Conservation (phyloP, 1,284 basidiomycete genomes). For the Ganoderma boninense region DNA sequence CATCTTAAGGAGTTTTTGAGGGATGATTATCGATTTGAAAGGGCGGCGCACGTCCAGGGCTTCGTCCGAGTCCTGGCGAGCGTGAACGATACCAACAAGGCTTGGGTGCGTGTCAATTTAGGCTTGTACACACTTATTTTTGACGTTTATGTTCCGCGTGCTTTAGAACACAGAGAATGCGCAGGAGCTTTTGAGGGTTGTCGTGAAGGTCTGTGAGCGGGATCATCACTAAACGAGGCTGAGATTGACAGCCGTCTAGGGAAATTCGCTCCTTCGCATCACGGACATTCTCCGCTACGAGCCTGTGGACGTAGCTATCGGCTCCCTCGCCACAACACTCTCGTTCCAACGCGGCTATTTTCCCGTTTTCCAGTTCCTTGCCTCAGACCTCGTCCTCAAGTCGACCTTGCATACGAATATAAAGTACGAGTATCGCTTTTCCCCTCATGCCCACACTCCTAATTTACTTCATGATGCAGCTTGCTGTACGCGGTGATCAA, state of each 20-base stretch:
- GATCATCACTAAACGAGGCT: neutral
- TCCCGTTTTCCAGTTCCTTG: slow-evolving; percentile 69
- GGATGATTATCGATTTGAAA: slow-evolving; percentile 55
- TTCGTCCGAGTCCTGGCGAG: slow-evolving; percentile 59
- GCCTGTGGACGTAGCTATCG: slow-evolving; percentile 44
- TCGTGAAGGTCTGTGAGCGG: slow-evolving; percentile 48
- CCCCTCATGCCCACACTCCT: neutral
- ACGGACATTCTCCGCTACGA: slow-evolving; percentile 58
- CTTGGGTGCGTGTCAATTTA: slow-evolving; percentile 55
- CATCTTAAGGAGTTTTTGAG: slow-evolving; percentile 53
- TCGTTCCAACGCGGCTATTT: slow-evolving; percentile 72
- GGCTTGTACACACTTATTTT: neutral
- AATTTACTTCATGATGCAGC: slow-evolving; percentile 42
- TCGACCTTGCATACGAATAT: slow-evolving; percentile 61
- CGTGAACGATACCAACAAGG: slow-evolving; percentile 53
- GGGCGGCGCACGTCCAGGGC: slow-evolving; percentile 51
- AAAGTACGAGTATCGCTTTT: slow-evolving; percentile 52
- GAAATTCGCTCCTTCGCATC: slow-evolving; percentile 60
- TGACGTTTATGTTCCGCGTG: neutral
- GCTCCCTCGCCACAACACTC: slow-evolving; percentile 46
- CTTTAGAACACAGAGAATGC: slow-evolving; percentile 59
- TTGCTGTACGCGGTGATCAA: slow-evolving; percentile 62
- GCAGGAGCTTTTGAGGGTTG: slow-evolving; percentile 55
- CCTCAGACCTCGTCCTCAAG: slow-evolving; percentile 70
- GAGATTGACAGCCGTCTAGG: slow-evolving; percentile 42